A percentile compares a stretch with the other conserved stretches of the same genome.
phyloP scores from a whole-genome alignment of 306 rosid genomes.

The Castanea sativa region DNA sequence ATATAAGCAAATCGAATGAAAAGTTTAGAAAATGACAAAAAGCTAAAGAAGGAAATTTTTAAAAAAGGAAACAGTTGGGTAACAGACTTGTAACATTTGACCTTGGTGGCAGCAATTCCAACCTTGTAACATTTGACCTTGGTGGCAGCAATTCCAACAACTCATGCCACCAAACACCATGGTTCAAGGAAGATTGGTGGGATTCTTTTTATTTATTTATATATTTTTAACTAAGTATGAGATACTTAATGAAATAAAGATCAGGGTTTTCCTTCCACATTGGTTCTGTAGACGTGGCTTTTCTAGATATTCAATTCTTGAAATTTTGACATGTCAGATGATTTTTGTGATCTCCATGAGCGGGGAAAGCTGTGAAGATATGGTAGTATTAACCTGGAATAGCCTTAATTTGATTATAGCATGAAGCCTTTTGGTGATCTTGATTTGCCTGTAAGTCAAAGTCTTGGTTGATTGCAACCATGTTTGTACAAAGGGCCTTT shows the following conservation, averaged over 20 bases:
- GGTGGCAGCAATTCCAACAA: no score
- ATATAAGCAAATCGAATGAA: no score
- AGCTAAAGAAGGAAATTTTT: no score
- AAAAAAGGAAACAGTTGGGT: no score
- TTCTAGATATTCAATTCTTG: neutral
- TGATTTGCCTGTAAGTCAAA: constrained; percentile 8
- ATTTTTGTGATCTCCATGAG: neutral
- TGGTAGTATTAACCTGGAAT: neutral
- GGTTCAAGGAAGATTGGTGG: no score
- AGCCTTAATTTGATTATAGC: constrained; percentile 6
- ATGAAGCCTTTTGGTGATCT: constrained; percentile 9
- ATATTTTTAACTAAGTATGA: no score
- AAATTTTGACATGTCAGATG: neutral
- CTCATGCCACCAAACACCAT: no score
- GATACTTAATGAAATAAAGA: neutral
- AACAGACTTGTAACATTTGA: no score
- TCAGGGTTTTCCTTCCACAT: neutral
- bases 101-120: no score
- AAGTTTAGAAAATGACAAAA: no score
- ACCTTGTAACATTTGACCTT: no score
- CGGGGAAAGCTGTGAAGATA: neutral
- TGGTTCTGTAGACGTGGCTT: neutral
- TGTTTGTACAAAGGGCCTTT: constrained; percentile 5
- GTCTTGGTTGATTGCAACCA: constrained; percentile 4
- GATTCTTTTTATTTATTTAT: no score